These are phyloP conservation scores for Orbilia javanica DNA, from an alignment of 2,329 filamentous ascomycete genomes.

Conservation along the genomic window DNA sequence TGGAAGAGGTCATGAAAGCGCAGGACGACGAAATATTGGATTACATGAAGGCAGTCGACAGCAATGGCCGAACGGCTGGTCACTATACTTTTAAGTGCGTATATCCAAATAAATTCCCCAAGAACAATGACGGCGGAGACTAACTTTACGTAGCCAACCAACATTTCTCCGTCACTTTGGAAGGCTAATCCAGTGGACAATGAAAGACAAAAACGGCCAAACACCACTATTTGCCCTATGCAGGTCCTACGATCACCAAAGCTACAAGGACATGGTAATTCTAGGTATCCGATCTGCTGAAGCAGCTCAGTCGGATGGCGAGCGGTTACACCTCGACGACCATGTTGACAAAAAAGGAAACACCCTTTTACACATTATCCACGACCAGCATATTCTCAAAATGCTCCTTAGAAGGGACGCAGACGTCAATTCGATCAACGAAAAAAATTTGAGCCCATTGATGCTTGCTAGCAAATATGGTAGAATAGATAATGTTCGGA, in stretches of 20 bases:
- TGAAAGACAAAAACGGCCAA: conserved; percentile 95
- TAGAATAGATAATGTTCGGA: conserved; percentile 89
- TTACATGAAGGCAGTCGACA: conserved; percentile 83
- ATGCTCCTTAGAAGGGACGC: conserved; percentile 88
- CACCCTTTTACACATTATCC: conserved; percentile 93
- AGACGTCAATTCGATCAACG: conserved; percentile 95
- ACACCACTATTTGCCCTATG: conserved; percentile 97
- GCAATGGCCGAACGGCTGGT: conserved; percentile 87
- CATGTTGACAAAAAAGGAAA: conserved; percentile 95
- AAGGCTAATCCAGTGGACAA: conserved; percentile 83
- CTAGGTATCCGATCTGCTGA: conserved; percentile 81
- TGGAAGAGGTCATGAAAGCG: conserved; percentile 68
- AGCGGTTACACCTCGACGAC: conserved; percentile 88
- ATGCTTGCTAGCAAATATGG: conserved; percentile 99
- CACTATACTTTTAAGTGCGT: conserved; percentile 87
- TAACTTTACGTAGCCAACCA: conserved; percentile 70
- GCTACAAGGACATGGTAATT: conserved; percentile 89
- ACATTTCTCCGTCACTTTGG: conserved; percentile 82
- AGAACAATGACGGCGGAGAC: not conserved
- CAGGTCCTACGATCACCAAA: conserved; percentile 90
- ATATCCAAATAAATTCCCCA: not conserved
- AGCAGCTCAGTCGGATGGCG: conserved; percentile 78
- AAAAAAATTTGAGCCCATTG: conserved; percentile 91
- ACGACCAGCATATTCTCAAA: conserved; percentile 80
- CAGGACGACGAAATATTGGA: conserved; percentile 56